Percentiles rank a stretch among this genome's conserved stretches.
phyloP scores from a whole-genome alignment of 202 grass and related monocot species.

The Elaeis oleifera region DNA sequence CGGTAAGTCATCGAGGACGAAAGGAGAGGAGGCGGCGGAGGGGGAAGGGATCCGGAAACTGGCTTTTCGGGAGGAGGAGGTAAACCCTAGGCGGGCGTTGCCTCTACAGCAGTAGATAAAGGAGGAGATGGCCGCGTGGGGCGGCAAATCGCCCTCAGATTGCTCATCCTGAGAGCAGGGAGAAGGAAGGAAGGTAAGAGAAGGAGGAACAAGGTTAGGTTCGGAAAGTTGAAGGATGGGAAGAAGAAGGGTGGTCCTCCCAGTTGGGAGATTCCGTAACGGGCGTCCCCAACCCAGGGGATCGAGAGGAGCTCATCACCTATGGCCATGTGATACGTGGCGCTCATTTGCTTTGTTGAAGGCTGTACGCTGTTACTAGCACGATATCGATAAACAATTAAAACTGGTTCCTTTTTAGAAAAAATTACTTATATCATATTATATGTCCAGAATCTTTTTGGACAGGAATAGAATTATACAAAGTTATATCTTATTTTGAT shows the following conservation, averaged over 20 bases:
- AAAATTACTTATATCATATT: too few species aligned
- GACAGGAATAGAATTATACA: too few species aligned
- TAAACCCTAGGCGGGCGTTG: conserved; percentile 26
- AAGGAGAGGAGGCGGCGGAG: conserved; percentile 26
- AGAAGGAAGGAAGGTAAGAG: background rate
- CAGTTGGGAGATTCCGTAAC: conserved; percentile 27
- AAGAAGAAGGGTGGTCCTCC: background rate
- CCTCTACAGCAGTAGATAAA: conserved; percentile 42
- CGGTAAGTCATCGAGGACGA: conserved; percentile 59
- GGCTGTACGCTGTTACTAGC: too few species aligned
- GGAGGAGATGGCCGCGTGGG: conserved; percentile 37
- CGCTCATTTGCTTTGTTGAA: too few species aligned
- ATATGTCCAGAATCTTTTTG: too few species aligned
- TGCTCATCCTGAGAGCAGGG: conserved; percentile 41
- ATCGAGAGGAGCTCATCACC: conserved; percentile 38
- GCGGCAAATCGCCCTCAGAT: conserved; percentile 26
- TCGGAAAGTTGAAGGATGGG: conserved; percentile 11
- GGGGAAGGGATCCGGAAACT: conserved; percentile 30
- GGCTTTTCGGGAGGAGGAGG: conserved; percentile 20
- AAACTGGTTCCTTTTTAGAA: too few species aligned
- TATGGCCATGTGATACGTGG: conserved; percentile 31
- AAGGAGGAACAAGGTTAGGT: too few species aligned
- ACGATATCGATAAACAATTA: too few species aligned
- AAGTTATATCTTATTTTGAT: too few species aligned
- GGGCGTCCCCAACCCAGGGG: conserved; percentile 16